Percentiles rank a stretch among this genome's conserved stretches.
These are phyloP conservation scores for Cylindrotheca closterium DNA, from an alignment of 108 stramenopile species.

Conservation along the genomic window DNA sequence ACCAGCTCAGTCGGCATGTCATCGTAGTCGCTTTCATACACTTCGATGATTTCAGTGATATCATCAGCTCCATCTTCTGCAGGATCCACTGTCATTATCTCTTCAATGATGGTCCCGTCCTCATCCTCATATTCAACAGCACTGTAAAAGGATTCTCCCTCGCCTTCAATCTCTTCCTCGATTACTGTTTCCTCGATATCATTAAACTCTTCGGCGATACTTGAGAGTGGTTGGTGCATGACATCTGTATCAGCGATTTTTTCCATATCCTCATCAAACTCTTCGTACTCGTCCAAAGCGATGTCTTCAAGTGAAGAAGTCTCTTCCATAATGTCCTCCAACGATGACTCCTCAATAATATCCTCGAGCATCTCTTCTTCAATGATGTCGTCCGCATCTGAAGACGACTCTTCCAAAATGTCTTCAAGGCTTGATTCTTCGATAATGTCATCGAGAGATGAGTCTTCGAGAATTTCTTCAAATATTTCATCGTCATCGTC, in stretches of 20 bases:
- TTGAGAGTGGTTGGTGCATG: too few species aligned
- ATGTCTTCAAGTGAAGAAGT: background rate
- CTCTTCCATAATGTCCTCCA: background rate
- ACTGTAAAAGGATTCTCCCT: background rate
- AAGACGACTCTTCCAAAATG: background rate
- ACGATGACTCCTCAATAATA: too few species aligned
- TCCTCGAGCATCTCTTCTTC: too few species aligned
- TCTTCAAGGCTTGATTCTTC: too few species aligned
- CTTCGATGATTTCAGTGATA: background rate
- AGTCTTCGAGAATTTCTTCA: background rate
- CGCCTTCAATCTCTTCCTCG: constrained; percentile 1
- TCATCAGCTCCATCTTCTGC: background rate
- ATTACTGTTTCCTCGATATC: background rate
- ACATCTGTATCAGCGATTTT: background rate
- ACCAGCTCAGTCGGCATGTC: background rate
- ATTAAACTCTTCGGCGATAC: background rate
- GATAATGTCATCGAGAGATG: background rate
- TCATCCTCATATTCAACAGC: background rate
- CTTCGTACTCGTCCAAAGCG: background rate
- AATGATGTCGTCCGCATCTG: background rate
- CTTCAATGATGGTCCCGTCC: background rate
- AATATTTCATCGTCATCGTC: constrained; percentile 1
- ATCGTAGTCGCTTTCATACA: background rate
- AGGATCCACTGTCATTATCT: background rate
- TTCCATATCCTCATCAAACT: background rate